Evolutionary conservation across 148 eudicot genomes (phyloP).

Genomic region (Vaccinium darrowii): DNA sequence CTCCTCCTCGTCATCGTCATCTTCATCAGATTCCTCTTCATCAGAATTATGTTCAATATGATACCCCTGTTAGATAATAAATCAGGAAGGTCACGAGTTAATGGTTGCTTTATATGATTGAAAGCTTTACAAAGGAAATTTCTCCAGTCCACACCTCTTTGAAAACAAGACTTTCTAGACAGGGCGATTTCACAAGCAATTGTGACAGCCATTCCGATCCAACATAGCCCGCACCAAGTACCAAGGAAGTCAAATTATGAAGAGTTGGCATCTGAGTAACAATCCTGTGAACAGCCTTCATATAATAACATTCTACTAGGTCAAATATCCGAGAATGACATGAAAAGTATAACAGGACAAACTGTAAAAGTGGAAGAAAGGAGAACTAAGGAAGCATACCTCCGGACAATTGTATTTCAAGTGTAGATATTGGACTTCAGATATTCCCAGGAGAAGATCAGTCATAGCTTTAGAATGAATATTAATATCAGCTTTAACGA

Average conservation of each 20-base stretch:
- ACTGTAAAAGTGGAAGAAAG: not conserved
- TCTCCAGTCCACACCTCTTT: not conserved
- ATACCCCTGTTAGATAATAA: not conserved
- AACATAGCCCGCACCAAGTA: not conserved
- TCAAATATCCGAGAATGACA: not conserved
- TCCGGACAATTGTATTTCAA: not conserved
- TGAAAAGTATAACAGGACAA: not conserved
- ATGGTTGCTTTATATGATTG: not conserved
- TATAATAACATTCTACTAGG: not conserved
- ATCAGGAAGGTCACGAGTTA: not conserved
- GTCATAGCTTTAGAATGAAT: not conserved
- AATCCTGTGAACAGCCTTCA: not conserved
- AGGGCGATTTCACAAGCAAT: not conserved
- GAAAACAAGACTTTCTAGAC: not conserved
- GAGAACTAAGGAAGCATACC: not conserved
- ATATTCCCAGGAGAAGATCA: not conserved
- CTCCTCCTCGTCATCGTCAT: not conserved
- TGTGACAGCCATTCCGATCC: not conserved
- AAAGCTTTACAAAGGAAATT: not conserved
- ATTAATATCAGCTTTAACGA: not conserved
- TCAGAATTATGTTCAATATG: not conserved
- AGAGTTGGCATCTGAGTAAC: not conserved
- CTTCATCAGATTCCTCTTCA: not conserved
- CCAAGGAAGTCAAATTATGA: not conserved
- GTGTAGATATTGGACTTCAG: not conserved